A percentile compares a stretch with the other conserved stretches of the same genome.
Evolutionary conservation across 2,329 filamentous ascomycete species (phyloP).

Genomic region (Scedosporium dehoogii): DNA sequence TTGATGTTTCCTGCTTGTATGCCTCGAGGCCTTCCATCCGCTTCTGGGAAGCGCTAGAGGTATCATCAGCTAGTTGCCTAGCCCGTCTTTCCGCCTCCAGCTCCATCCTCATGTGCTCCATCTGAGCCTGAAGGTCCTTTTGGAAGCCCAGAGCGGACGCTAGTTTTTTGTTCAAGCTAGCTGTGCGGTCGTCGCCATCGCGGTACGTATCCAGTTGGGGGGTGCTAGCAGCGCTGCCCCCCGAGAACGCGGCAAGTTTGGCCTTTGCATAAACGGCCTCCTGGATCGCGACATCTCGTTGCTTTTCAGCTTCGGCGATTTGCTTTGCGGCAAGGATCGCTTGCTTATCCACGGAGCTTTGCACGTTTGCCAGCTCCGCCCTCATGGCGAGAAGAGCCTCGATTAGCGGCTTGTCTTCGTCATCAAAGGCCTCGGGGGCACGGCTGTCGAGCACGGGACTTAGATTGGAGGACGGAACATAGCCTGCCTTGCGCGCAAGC

Average conservation of each 20-base stretch:
- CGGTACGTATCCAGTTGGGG: constrained; percentile 50
- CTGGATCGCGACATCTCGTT: constrained; percentile 85
- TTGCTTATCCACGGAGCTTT: constrained; percentile 81
- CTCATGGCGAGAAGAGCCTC: constrained; percentile 91
- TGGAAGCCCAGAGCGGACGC: constrained; percentile 73
- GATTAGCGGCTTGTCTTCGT: constrained; percentile 84
- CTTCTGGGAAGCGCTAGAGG: constrained; percentile 69
- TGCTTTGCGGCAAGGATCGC: constrained; percentile 75
- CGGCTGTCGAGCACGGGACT: constrained; percentile 69
- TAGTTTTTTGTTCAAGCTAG: constrained; percentile 70
- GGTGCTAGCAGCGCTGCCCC: constrained; percentile 52
- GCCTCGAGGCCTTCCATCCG: constrained; percentile 75
- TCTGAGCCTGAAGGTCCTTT: constrained; percentile 65
- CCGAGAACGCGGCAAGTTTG: constrained; percentile 69
- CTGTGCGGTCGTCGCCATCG: constrained; percentile 50
- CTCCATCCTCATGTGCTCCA: constrained; percentile 61
- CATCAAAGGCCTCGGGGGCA: constrained; percentile 68
- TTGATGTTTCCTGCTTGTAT: constrained; percentile 72
- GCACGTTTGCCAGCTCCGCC: constrained; percentile 78
- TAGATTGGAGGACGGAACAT: constrained; percentile 59
- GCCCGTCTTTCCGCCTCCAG: constrained; percentile 73
- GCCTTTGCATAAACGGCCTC: constrained; percentile 95
- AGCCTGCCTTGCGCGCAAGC: constrained; percentile 82
- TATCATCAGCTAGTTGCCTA: constrained; percentile 80
- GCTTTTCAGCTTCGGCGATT: constrained; percentile 88